A percentile compares a stretch with the other conserved stretches of the same genome.
Conservation (phyloP, 176 grass and related monocot genomes). For the Bromus sterilis region DNA sequence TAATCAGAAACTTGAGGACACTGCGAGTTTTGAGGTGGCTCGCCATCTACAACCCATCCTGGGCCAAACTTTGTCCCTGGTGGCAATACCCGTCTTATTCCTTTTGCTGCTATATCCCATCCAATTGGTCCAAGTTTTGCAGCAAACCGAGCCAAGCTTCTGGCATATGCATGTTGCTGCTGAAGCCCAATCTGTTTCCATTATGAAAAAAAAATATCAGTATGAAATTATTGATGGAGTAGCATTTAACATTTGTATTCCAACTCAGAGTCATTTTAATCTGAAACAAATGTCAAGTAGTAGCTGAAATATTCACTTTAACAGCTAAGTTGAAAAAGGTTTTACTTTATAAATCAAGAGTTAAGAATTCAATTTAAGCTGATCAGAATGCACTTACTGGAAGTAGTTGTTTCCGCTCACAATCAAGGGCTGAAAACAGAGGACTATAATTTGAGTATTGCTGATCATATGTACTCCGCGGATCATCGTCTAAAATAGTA, state of each 20-base stretch:
- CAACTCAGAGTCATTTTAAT: not conserved
- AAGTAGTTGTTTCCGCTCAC: constrained; percentile 49
- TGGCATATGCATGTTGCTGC: constrained; percentile 47
- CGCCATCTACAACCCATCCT: constrained; percentile 62
- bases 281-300: not conserved
- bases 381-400: constrained; percentile 47
- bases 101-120: constrained; percentile 54
- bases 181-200: constrained; percentile 57
- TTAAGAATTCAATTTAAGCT: constrained; percentile 7
- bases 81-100: constrained; percentile 40
- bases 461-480: constrained; percentile 47
- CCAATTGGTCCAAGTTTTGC: constrained; percentile 44
- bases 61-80: constrained; percentile 56
- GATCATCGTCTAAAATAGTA: constrained; percentile 37
- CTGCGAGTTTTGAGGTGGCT: constrained; percentile 41
- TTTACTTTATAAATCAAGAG: not conserved
- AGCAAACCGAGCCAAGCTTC: constrained; percentile 57
- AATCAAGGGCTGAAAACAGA: constrained; percentile 37
- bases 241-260: not conserved
- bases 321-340: not conserved
- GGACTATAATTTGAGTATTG: constrained; percentile 24
- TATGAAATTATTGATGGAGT: not conserved
- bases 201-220: not conserved
- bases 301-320: not conserved
- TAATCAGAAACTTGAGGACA: not conserved